Percentiles rank a stretch among this genome's conserved stretches.
Evolutionary conservation across 805 yeast genomes (phyloP).

Genomic region (Kregervanrija fluxuum): DNA sequence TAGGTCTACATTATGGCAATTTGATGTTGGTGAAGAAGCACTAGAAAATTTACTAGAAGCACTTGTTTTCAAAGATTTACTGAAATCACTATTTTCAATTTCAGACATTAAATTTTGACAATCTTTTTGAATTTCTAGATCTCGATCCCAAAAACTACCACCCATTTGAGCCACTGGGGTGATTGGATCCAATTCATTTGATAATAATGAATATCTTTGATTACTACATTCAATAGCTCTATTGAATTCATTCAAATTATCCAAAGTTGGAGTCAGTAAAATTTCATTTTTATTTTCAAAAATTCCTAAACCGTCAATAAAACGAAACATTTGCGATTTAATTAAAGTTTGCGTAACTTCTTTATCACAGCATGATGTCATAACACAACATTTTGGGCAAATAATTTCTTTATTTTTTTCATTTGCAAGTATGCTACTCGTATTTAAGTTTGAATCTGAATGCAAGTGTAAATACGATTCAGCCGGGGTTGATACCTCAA

Average conservation of each 20-base stretch:
- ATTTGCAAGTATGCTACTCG: background rate
- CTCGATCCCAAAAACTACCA: conserved; percentile 11
- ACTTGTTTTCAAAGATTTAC: background rate
- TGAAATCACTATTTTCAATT: background rate
- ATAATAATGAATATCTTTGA: background rate
- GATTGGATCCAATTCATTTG: conserved; percentile 6
- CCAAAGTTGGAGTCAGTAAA: too few species aligned
- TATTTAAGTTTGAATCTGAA: background rate
- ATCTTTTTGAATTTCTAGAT: background rate
- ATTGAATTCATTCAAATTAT: background rate
- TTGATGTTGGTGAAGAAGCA: background rate
- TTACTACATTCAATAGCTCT: background rate
- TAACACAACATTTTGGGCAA: conserved; percentile 9
- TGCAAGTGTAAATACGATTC: background rate
- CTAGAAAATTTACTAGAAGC: background rate
- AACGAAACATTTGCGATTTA: background rate
- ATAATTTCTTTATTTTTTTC: conserved; percentile 2
- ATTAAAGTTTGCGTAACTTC: background rate
- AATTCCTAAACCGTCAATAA: conserved; percentile 2
- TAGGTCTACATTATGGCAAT: conserved; percentile 6
- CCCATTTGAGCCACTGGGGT: conserved; percentile 23
- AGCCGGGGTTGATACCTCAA: conserved; percentile 15
- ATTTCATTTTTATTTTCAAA: background rate
- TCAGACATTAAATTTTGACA: background rate
- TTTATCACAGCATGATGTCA: conserved; percentile 1